Evolutionary conservation across 1,284 basidiomycete species (phyloP).

Genomic region (Marasmius sp.): DNA sequence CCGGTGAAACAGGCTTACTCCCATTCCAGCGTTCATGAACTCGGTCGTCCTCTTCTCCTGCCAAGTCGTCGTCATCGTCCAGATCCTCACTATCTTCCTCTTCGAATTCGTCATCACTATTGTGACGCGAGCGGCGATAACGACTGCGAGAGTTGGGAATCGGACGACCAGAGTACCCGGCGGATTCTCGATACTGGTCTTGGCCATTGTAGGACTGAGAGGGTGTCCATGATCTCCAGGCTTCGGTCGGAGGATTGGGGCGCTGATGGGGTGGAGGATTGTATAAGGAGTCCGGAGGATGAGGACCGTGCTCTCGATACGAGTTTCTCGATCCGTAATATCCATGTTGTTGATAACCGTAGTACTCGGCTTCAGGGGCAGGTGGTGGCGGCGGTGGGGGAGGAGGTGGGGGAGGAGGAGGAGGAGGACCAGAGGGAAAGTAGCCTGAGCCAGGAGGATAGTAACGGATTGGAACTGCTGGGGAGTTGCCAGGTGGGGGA

Average conservation of each 20-base stretch:
- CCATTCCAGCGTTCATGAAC: not conserved
- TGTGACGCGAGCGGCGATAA: not conserved
- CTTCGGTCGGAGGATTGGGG: not conserved
- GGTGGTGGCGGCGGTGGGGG: not conserved
- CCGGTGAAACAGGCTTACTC: not conserved
- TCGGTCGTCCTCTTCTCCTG: not conserved
- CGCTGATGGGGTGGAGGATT: not conserved
- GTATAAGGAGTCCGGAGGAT: not conserved
- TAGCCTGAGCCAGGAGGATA: not conserved
- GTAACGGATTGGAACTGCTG: not conserved
- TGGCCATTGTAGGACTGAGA: not conserved
- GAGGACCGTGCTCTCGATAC: not conserved
- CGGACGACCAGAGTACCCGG: not conserved
- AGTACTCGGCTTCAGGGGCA: not conserved
- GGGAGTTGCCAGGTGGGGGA: not conserved
- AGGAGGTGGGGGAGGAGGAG: conserved; percentile 5
- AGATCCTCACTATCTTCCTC: too few species aligned
- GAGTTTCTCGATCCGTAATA: too few species aligned
- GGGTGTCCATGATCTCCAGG: conserved; percentile 11
- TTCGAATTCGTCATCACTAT: not conserved
- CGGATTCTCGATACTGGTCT: not conserved
- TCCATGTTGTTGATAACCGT: too few species aligned
- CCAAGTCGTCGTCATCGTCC: too few species aligned
- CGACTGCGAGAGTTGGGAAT: not conserved
- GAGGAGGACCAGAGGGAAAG: not conserved